These are phyloP conservation scores for Myxozyma neotropica DNA, from an alignment of 805 yeast genomes.

Conservation along the genomic window DNA sequence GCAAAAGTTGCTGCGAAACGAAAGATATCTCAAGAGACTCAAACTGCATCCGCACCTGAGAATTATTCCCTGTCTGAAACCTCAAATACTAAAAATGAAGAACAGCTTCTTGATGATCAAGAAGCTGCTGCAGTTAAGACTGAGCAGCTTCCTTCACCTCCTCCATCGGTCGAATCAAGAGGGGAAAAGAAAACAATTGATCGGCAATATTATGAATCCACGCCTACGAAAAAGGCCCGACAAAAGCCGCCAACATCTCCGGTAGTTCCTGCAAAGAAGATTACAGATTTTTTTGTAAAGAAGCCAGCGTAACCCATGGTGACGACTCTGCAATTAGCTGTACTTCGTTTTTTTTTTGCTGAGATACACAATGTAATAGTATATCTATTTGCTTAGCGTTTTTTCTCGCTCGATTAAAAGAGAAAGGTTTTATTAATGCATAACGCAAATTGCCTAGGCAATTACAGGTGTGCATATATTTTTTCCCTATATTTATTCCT, in stretches of 20 bases:
- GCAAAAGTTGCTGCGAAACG: neutral
- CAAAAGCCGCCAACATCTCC: neutral
- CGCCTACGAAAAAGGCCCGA: neutral
- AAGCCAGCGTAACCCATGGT: neutral
- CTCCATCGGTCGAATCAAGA: neutral
- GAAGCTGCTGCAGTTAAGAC: too few species aligned
- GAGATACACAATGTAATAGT: too few species aligned
- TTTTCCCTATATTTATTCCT: too few species aligned
- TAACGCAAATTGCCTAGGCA: too few species aligned
- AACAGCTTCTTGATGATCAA: too few species aligned
- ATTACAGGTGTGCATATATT: too few species aligned
- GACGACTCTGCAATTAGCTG: too few species aligned
- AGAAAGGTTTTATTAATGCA: too few species aligned
- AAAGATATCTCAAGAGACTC: neutral
- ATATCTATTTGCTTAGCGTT: too few species aligned
- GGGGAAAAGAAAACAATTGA: neutral
- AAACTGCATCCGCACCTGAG: neutral
- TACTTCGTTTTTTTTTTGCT: too few species aligned
- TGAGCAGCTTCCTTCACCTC: neutral
- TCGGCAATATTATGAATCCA: neutral
- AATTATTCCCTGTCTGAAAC: neutral
- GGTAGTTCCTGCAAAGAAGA: neutral
- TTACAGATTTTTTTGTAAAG: slow-evolving; percentile 18
- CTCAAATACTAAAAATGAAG: too few species aligned
- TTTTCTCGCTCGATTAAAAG: too few species aligned